Evolutionary conservation across 2,329 filamentous ascomycete genomes (phyloP), one percentile per base, ranked within the genome.

Genomic region (Diaporthe humulicola): DNA sequence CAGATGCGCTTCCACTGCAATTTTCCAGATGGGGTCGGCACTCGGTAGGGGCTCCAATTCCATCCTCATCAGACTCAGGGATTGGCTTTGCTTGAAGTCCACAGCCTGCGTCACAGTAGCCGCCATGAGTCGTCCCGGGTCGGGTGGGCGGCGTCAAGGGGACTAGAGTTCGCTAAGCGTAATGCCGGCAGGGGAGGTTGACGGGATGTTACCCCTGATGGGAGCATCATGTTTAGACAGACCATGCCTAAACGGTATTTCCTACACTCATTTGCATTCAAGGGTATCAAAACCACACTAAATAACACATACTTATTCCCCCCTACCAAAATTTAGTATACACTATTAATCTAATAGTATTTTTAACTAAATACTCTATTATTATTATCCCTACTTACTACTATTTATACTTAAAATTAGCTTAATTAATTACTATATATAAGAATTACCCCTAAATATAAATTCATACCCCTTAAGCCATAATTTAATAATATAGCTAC

Each of bases 1-100:
- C 56, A 36, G 58, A 54, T 45, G 57, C 57, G 28, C 74, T 71
- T 28, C 66, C 71, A 73, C 74, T 73, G 74, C 50, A 75, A 75
- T 75, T 38, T 75, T 74, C 56, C 50, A 60, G 25, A 60, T 60
- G 74, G 71, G 22, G 42, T 50, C 57, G 22, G 38, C n/a, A 45
- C 50, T 73, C 38, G 50, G 22, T 71, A 45, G 4, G 38, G 42
- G 36, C 50, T 52, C 64, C 64, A 73, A 64, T 45, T 58, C 50
- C 36, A 48, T 48, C 38, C 57, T 50, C 15, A 28, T 4, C 56
- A 72, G 45, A 42, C 4, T 36, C 28, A 25, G 33, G 36, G 30
- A 40, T 48, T 22, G 50, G 50, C 33, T 28, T 48, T 12, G 33
- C 57, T 19, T 52, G 17, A 42, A 48, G 40, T 45, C 50, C 42